These are phyloP conservation scores for Trichoderma gamsii DNA, from an alignment of 495 filamentous ascomycete species.

Conservation along the genomic window DNA sequence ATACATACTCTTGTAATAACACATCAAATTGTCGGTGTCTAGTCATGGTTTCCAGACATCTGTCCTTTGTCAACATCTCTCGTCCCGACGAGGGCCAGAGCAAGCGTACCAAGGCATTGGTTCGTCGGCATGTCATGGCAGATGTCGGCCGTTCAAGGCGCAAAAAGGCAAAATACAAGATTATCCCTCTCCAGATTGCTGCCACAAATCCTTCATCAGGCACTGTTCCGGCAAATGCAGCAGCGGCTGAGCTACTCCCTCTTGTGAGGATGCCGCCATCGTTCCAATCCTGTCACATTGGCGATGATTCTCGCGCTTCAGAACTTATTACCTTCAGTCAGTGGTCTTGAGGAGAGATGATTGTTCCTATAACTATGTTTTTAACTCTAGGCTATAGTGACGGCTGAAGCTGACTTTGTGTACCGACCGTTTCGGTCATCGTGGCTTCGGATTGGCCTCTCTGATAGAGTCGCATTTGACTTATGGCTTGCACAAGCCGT, in stretches of 20 bases:
- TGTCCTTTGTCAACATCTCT: constrained; percentile 8
- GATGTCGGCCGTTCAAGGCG: constrained; percentile 6
- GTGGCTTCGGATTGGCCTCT: constrained; percentile 1
- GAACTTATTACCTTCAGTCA: neutral
- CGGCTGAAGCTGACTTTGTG: neutral
- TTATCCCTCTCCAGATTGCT: neutral
- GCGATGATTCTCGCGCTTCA: neutral
- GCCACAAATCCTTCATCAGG: neutral
- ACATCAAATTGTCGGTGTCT: neutral
- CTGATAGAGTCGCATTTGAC: neutral
- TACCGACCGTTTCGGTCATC: neutral
- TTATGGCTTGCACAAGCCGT: neutral
- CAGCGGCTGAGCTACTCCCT: neutral
- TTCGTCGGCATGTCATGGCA: constrained; percentile 8
- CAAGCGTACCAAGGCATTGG: neutral
- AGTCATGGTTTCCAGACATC: neutral
- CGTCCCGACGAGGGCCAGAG: constrained; percentile 3
- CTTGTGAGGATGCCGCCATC: neutral
- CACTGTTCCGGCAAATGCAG: neutral
- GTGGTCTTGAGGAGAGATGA: neutral
- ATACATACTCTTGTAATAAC: neutral
- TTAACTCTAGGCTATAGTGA: neutral
- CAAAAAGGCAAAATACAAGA: neutral
- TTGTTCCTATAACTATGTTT: neutral
- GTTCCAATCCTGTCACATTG: neutral